phyloP scores from a whole-genome alignment of 345 rosid species.

The rapeseed (Brassica napus) region Da-Ae NC_063439.1:17995501-17996000 shows the following conservation, averaged over 20 bases:
- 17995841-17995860: constrained; percentile 87
- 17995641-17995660: constrained; percentile 86
- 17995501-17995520: neutral
- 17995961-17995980: neutral
- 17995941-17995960: neutral
- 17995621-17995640: constrained; percentile 97
- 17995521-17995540: constrained; percentile 5
- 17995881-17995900: constrained; percentile 81
- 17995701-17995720: constrained; percentile 99
- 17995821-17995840: constrained; percentile 90
- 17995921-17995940: neutral
- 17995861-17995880: constrained; percentile 82
- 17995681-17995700: constrained; percentile 94
- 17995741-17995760: constrained; percentile 94
- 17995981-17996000: constrained; percentile 58
- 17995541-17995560: neutral
- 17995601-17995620: constrained; percentile 82
- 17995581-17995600: constrained; percentile 41
- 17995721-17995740: constrained; percentile 98
- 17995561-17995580: too few relatives aligned
- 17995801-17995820: constrained; percentile 99
- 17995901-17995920: constrained; percentile 88
- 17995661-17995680: constrained; percentile 95
- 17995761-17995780: constrained; percentile 96
- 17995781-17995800: constrained; percentile 98